These are phyloP conservation scores for Periconia macrospinosa DNA, from an alignment of 2,329 filamentous ascomycete genomes.

Conservation along the genomic window DNA sequence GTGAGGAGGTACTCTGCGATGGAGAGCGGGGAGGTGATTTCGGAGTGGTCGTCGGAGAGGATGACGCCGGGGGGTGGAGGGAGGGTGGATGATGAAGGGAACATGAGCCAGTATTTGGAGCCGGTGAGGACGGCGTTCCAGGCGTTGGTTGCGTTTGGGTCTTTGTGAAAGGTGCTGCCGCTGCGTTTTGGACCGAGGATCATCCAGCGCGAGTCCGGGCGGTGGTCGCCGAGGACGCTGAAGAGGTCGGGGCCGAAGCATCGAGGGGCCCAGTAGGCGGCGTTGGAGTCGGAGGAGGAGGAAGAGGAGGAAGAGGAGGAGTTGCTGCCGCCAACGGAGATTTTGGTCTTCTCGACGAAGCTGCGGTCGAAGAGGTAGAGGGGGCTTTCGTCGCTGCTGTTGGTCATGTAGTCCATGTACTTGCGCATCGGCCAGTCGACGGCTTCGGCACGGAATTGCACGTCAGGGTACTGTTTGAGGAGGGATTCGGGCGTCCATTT, in stretches of 20 bases:
- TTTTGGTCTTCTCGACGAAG: constrained; percentile 83
- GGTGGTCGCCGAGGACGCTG: constrained; percentile 71
- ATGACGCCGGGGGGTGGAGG: constrained; percentile 84
- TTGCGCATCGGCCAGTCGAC: constrained; percentile 88
- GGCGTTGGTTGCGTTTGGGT: constrained; percentile 72
- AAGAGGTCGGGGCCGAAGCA: constrained; percentile 91
- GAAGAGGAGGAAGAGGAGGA: constrained; percentile 33
- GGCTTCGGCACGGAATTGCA: constrained; percentile 83
- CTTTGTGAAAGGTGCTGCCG: constrained; percentile 93
- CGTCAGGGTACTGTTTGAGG: constrained; percentile 63
- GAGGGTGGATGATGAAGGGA: constrained; percentile 67
- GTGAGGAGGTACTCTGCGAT: constrained; percentile 95
- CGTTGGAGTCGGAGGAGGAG: constrained; percentile 48
- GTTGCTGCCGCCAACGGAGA: constrained; percentile 68
- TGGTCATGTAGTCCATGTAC: constrained; percentile 80
- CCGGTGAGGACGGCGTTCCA: constrained; percentile 95
- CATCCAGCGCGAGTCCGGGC: constrained; percentile 89
- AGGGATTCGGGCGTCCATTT: constrained; percentile 75
- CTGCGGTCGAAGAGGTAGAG: constrained; percentile 88
- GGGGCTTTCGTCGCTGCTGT: constrained; percentile 82
- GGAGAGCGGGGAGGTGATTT: constrained; percentile 90
- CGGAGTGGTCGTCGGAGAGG: constrained; percentile 84
- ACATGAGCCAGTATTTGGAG: constrained; percentile 99
- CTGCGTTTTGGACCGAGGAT: constrained; percentile 86
- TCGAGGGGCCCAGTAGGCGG: constrained; percentile 75